Conservation (phyloP, 495 filamentous ascomycete species). For the Cetradonia linearis region DNA sequence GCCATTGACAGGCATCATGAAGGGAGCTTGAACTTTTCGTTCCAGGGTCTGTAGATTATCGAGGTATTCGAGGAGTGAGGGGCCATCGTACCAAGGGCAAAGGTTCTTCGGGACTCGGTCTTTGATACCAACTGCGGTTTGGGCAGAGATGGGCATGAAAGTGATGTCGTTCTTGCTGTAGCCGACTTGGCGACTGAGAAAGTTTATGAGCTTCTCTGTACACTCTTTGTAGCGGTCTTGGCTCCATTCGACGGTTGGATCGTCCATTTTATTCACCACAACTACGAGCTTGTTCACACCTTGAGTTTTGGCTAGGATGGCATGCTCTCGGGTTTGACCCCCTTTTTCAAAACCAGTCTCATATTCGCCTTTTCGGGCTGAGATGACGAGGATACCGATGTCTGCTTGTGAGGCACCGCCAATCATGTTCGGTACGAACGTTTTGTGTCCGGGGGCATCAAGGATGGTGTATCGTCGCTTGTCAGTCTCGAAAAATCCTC, state of each 20-base stretch:
- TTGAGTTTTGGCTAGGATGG: slow-evolving; percentile 94
- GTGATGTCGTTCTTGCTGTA: slow-evolving; percentile 89
- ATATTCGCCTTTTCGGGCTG: slow-evolving; percentile 95
- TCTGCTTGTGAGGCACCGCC: slow-evolving; percentile 94
- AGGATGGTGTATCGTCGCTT: slow-evolving; percentile 84
- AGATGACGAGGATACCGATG: slow-evolving; percentile 92
- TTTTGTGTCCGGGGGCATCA: slow-evolving; percentile 95
- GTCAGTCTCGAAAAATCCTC: slow-evolving; percentile 92
- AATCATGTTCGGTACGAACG: slow-evolving; percentile 93
- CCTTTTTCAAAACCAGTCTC: slow-evolving; percentile 99
- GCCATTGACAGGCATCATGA: slow-evolving; percentile 96
- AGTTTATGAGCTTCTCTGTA: slow-evolving; percentile 74
- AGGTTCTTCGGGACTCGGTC: slow-evolving; percentile 70
- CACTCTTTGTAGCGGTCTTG: slow-evolving; percentile 87
- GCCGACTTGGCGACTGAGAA: slow-evolving; percentile 71
- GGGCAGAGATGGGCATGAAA: slow-evolving; percentile 95
- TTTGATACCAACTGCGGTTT: slow-evolving; percentile 76
- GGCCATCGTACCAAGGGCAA: slow-evolving; percentile 75
- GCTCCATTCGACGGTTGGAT: slow-evolving; percentile 89
- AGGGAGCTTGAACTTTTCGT: slow-evolving; percentile 92
- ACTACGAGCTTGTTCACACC: slow-evolving; percentile 91
- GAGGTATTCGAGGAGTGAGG: slow-evolving; percentile 90
- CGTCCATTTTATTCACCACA: slow-evolving; percentile 98
- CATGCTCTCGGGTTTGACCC: slow-evolving; percentile 94
- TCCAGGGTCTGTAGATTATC: slow-evolving; percentile 84